Base-by-base conservation (phyloP, 306 rosid species). In the Medicago truncatula region DNA sequence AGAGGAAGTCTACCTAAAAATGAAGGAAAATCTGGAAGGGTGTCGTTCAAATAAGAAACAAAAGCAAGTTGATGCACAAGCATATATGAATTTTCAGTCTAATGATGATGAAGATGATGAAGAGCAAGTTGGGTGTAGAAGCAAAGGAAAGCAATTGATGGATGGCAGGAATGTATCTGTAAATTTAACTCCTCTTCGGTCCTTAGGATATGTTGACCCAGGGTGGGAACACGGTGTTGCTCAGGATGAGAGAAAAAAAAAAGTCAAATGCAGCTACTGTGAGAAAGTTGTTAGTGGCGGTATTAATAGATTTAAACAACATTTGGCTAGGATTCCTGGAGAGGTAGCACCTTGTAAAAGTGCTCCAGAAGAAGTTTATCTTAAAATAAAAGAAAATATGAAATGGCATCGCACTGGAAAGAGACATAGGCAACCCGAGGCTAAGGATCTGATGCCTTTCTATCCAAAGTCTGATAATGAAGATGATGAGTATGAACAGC, bases 141-240 rank as follows among this genome's bases (percentile, higher is more conserved):
- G 85, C 81, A 90, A 89, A 82, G 96, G 98, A 69, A 95, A 89
- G 78, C 97, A 92, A 47, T 82, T 89, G 82, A 80, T 87, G 87
- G 88, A 75, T 80, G 91, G 81, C 25, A 86, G 89, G 81, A 90
- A 70, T 76, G 70, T 85, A 34, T 73, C 80, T 68, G 75, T 85
- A 81, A 88, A 85, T 60, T 66, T 86, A 74, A 87, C 91, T 77
- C 90, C 98, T 79, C 92, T 90, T 68, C 86, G 98, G 56, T 90
- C 97, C 49, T 82, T 94, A 80, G 97, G 97, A 66, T 92, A 90
- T 80, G 83, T 94, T 81, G 98, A 95, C 67, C 98, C 98, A n/a
- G 97, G 98, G 36, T 95, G 98, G 98, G 98, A 95, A 73, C 98
- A 95, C 82, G 96, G 98, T 75, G 77, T 92, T 82, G 92, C 98